phyloP scores from a whole-genome alignment of 352 stramenopile species.

The Elongisporangium undulatum region DNA sequence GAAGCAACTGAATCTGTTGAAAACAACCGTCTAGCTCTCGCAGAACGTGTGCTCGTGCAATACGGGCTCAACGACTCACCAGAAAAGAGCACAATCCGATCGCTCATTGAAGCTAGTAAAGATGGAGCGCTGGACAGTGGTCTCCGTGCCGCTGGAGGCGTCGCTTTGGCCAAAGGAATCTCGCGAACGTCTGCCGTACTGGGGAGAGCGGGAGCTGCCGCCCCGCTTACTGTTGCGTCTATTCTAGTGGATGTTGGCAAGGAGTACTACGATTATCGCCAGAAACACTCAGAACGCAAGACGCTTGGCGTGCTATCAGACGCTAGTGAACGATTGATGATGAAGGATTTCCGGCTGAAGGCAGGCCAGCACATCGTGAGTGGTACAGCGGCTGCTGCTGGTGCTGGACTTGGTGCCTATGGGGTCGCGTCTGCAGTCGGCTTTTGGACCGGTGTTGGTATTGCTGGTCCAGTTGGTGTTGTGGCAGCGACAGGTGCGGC shows the following conservation, averaged over 20 bases:
- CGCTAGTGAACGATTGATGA: constrained; percentile 77
- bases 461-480: constrained; percentile 72
- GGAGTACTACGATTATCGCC: constrained; percentile 82
- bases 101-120: constrained; percentile 54
- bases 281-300: constrained; percentile 69
- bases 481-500: constrained; percentile 74
- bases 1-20: constrained; percentile 38
- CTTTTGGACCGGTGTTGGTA: constrained; percentile 78
- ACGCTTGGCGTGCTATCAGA: constrained; percentile 57
- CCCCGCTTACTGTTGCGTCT: constrained; percentile 73
- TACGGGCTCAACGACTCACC: constrained; percentile 37
- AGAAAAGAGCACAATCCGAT: constrained; percentile 34
- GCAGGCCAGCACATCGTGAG: constrained; percentile 77
- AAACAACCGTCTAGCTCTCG: constrained; percentile 42
- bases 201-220: constrained; percentile 15
- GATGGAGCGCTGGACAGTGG: constrained; percentile 81
- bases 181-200: constrained; percentile 50
- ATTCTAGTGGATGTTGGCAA: constrained; percentile 86
- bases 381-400: constrained; percentile 67
- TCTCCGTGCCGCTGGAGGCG: constrained; percentile 67
- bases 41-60: constrained; percentile 53
- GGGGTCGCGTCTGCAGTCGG: constrained; percentile 60
- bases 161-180: constrained; percentile 74
- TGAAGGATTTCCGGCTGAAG: constrained; percentile 79
- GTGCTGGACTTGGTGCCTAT: constrained; percentile 72